Base-by-base conservation (phyloP, 495 filamentous ascomycete species). In the Aspergillus olivimuriae region DNA sequence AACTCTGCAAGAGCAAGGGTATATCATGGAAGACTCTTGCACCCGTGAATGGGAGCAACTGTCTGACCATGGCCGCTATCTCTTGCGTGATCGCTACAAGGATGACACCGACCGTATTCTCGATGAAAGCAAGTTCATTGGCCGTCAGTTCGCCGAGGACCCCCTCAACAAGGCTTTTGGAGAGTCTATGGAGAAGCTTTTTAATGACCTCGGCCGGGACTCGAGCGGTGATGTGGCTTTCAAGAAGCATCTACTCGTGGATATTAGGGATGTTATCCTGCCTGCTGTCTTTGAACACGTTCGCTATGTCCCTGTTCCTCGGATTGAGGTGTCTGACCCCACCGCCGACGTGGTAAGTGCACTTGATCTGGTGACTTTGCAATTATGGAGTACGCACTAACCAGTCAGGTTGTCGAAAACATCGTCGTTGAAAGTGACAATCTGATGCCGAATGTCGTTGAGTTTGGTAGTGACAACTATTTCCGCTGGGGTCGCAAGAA, bases 401-500 rank as follows among this genome's bases (percentile, higher is more conserved):
- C 28, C 23, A 20, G 3, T 47, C n/a, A 60, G 57, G 56, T 97
- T 12, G 73, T 98, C 31, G 92, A 98, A 70, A 98, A 98, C 60
- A 72, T 98, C 19, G 82, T 94, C 32, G 77, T 98, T 50, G 92
- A 98, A 69, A 87, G 88, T 46, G 92, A 97, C 68, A 98, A 98
- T 66, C 77, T 98, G 51, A 87, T 92, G 76, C 92, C 92, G 30
- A 98, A 98, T 61, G 81, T 94, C 2, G 66, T 96, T 19, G 94
- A 98, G 56, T 78, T 97, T 53, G 80, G 81, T 35, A 86, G 78
- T 58, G 91, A 98, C 67, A 95, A 96, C 69, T 94, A 94, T 72
- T 89, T 89, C 78, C 82, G 87, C 48, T 96, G 85, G 78, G 94
- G 92, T 17, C 87, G 92, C 53, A 95, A 92, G 82, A 76, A 74